phyloP scores from a whole-genome alignment of 208 protist genomes.

The Phytomonas sp. region DNA sequence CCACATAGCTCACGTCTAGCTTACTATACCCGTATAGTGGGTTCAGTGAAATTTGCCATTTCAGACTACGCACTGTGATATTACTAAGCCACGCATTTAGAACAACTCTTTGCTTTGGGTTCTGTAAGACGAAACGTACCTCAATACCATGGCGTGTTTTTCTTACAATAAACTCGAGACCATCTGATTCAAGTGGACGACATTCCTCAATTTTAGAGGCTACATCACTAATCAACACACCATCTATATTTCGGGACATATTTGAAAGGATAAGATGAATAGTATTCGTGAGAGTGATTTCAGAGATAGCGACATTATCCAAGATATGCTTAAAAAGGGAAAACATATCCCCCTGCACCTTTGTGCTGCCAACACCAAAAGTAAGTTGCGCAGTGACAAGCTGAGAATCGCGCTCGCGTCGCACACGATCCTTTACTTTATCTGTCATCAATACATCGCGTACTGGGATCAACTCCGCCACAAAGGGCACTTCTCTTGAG shows the following conservation, averaged over 20 bases:
- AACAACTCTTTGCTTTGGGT: constrained; percentile 31
- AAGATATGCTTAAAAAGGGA: constrained; percentile 67
- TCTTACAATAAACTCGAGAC: constrained; percentile 22
- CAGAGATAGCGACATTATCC: constrained; percentile 35
- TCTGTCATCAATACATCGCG: constrained; percentile 43
- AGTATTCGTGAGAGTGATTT: constrained; percentile 67
- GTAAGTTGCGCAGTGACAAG: constrained; percentile 46
- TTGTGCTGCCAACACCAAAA: constrained; percentile 68
- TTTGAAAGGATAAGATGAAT: constrained; percentile 61
- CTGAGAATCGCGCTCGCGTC: constrained; percentile 65
- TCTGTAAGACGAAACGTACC: constrained; percentile 34
- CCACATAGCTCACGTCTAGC: constrained; percentile 69
- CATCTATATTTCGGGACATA: constrained; percentile 71
- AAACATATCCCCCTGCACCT: constrained; percentile 86
- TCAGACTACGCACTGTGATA: constrained; percentile 65
- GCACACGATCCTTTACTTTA: constrained; percentile 45
- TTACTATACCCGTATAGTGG: constrained; percentile 32
- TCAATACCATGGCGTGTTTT: constrained; percentile 32
- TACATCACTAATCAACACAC: constrained; percentile 28
- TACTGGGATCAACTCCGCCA: constrained; percentile 76
- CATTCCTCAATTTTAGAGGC: constrained; percentile 57
- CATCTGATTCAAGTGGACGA: constrained; percentile 36
- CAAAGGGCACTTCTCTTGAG: constrained; percentile 72
- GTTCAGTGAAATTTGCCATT: constrained; percentile 52
- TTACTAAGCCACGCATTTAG: constrained; percentile 70